Evolutionary conservation across 441 rosid genomes (phyloP).

Genomic region (Breynia disticha): DNA sequence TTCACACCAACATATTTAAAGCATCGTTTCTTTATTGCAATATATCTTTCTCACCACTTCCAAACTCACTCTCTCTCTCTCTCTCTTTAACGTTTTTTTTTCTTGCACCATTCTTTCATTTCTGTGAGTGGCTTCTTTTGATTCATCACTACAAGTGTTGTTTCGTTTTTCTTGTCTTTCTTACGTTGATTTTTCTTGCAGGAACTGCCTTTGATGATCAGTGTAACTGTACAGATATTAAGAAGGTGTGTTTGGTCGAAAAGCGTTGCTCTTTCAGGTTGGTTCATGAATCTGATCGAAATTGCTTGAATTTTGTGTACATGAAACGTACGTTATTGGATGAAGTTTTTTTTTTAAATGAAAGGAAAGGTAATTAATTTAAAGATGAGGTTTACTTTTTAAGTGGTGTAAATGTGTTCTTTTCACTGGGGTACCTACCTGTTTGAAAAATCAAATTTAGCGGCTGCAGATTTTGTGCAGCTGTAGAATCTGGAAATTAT

Average conservation of each 20-base stretch:
- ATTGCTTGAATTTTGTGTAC: constrained; percentile 2
- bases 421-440: constrained; percentile 12
- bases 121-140: constrained; percentile 10
- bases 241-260: not conserved
- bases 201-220: not conserved
- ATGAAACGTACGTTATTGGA: not conserved
- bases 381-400: not conserved
- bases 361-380: constrained; percentile 2
- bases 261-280: not conserved
- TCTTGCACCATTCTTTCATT: not conserved
- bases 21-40: no score
- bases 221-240: not conserved
- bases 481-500: constrained; percentile 12
- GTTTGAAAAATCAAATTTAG: constrained; percentile 9
- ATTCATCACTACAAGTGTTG: constrained; percentile 1
- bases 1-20: no score
- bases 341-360: not conserved
- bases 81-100: no score
- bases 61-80: no score
- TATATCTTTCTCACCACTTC: no score
- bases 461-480: constrained; percentile 11
- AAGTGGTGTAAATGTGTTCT: not conserved
- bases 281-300: not conserved
- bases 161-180: constrained; percentile 5
- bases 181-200: not conserved